phyloP scores from a whole-genome alignment of 495 filamentous ascomycete genomes.

The Immersiella caudata region DNA sequence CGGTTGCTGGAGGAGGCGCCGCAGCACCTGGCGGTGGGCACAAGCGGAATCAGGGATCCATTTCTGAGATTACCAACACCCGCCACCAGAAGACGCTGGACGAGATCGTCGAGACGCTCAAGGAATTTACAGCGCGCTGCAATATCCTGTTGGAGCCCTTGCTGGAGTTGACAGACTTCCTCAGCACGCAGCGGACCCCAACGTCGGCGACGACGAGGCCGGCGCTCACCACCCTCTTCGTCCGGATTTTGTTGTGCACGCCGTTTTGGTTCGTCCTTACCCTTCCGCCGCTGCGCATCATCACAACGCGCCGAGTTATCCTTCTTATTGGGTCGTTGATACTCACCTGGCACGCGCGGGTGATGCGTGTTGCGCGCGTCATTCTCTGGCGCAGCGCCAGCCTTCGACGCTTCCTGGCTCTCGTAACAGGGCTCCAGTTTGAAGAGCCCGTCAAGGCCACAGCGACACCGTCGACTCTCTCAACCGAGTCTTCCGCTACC shows the following conservation, averaged over 20 bases:
- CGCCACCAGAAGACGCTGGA: constrained; percentile 83
- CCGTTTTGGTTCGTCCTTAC: constrained; percentile 85
- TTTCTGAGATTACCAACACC: constrained; percentile 63
- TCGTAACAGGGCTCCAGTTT: constrained; percentile 80
- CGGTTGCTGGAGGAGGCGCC: constrained; percentile 31
- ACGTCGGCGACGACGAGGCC: constrained; percentile 91
- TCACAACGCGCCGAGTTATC: constrained; percentile 83
- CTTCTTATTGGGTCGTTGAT: constrained; percentile 78
- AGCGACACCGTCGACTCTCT: constrained; percentile 24
- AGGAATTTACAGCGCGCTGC: constrained; percentile 83
- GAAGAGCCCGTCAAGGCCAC: constrained; percentile 40
- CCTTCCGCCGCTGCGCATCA: constrained; percentile 77
- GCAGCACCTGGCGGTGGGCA: constrained; percentile 54
- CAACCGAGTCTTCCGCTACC: constrained; percentile 23
- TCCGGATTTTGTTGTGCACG: constrained; percentile 83
- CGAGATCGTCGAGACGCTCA: constrained; percentile 92
- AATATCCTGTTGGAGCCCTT: constrained; percentile 90
- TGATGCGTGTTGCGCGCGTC: constrained; percentile 79
- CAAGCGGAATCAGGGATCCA: constrained; percentile 39
- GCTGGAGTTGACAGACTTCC: constrained; percentile 84
- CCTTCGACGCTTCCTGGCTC: constrained; percentile 65
- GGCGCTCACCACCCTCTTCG: constrained; percentile 85
- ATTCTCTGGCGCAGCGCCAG: constrained; percentile 87
- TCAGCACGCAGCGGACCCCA: constrained; percentile 87
- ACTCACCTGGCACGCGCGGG: constrained; percentile 88